Evolutionary conservation across 2,329 filamentous ascomycete species (phyloP).

Genomic region (Dendrostoma leiphaemia): DNA sequence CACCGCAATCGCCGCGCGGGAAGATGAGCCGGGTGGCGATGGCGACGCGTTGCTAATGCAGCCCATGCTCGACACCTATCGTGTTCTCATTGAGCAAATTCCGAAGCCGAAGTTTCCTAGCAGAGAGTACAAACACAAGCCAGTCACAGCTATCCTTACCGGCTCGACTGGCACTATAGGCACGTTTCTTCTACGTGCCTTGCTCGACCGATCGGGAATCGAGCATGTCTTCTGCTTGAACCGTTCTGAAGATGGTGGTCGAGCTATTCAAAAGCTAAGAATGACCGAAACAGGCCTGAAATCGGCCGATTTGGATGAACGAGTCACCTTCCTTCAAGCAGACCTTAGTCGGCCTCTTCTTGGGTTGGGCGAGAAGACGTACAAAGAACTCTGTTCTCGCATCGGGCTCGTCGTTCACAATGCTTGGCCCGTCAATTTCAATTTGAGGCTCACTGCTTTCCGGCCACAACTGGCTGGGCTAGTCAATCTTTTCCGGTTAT

Average conservation of each 20-base stretch:
- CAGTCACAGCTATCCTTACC: conserved; percentile 3
- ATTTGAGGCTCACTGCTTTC: conserved; percentile 48
- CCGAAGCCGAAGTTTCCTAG: not conserved
- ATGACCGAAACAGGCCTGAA: not conserved
- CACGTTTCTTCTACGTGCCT: not conserved
- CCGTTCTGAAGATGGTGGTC: not conserved
- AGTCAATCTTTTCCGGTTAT: conserved; percentile 37
- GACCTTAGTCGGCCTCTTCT: conserved; percentile 36
- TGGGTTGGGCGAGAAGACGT: conserved; percentile 32
- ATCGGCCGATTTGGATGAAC: conserved; percentile 1
- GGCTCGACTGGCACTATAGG: conserved; percentile 29
- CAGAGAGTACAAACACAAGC: not conserved
- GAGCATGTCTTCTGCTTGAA: not conserved
- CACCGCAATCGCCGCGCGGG: not conserved
- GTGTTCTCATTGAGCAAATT: conserved; percentile 1
- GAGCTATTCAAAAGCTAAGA: not conserved
- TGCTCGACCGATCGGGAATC: conserved; percentile 6
- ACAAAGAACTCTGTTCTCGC: conserved; percentile 26
- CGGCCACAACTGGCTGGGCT: conserved; percentile 41
- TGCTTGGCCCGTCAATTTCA: conserved; percentile 58
- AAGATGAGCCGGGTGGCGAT: not conserved
- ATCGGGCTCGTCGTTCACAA: conserved; percentile 47
- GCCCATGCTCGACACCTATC: conserved; percentile 15
- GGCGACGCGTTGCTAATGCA: conserved; percentile 20
- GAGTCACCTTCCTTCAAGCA: conserved; percentile 30